phyloP scores from a whole-genome alignment of 768 basidiomycete genomes.

The Tephrocybe rancida region DNA sequence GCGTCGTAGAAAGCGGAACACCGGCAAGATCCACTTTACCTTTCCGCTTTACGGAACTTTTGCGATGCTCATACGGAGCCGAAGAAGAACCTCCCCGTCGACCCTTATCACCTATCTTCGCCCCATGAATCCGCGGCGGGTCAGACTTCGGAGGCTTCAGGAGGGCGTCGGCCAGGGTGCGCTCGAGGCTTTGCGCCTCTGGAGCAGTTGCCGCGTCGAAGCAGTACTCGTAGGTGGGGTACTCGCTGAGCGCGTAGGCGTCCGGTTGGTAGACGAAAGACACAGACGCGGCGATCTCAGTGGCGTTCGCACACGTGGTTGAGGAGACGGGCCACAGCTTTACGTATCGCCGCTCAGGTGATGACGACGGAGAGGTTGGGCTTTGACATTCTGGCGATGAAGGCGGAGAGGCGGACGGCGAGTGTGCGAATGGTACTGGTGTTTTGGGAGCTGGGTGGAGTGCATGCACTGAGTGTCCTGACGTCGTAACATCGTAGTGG shows the following conservation, averaged over 20 bases:
- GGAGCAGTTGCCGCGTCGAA: conserved; percentile 15
- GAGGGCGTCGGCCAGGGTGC: background rate
- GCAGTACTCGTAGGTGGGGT: conserved; percentile 24
- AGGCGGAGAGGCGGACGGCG: conserved; percentile 5
- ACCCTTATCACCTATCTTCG: background rate
- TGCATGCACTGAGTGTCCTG: background rate
- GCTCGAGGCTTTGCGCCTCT: background rate
- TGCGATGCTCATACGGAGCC: background rate
- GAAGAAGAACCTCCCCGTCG: conserved; percentile 2
- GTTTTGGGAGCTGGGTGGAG: conserved; percentile 17
- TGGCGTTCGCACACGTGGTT: background rate
- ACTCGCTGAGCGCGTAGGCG: conserved; percentile 14
- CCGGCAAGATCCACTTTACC: conserved; percentile 3
- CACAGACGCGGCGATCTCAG: background rate
- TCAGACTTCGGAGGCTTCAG: background rate
- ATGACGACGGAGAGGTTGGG: background rate
- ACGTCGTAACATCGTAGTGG: conserved; percentile 36
- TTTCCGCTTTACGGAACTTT: conserved; percentile 2
- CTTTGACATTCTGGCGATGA: conserved; percentile 13
- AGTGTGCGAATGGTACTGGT: conserved; percentile 2
- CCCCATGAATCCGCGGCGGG: background rate
- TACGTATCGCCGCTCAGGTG: background rate
- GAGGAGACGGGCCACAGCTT: background rate
- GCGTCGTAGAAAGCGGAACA: background rate
- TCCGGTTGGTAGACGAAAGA: conserved; percentile 11